These are phyloP conservation scores for Colletotrichum graminicola DNA, from an alignment of 2,329 filamentous ascomycete species.

Conservation along the genomic window DNA sequence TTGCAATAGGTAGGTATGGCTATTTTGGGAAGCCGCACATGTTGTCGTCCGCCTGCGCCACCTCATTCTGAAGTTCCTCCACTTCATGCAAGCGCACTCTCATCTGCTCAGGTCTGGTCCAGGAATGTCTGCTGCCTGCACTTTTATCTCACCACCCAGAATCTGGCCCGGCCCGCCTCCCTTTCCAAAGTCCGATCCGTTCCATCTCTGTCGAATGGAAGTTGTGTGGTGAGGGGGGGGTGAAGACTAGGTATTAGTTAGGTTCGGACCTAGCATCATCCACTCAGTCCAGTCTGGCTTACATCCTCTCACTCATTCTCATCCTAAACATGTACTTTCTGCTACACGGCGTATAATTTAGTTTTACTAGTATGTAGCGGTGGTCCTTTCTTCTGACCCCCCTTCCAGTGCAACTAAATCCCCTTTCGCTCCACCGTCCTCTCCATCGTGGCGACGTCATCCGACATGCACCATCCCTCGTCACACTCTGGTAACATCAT, in stretches of 20 bases:
- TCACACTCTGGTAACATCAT: slow-evolving; percentile 8
- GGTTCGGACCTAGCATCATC: not conserved
- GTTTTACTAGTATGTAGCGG: too few relatives aligned
- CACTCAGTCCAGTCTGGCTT: not conserved
- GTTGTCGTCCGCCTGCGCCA: not conserved
- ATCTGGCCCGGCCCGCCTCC: not conserved
- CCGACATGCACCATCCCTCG: slow-evolving; percentile 37
- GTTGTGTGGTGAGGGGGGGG: not conserved
- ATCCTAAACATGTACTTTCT: not conserved
- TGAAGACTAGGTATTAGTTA: not conserved
- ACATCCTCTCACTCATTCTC: not conserved
- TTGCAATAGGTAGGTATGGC: not conserved
- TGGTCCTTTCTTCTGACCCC: too few relatives aligned
- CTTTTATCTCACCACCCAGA: not conserved
- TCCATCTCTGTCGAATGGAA: too few relatives aligned
- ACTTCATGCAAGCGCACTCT: not conserved
- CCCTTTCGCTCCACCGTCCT: not conserved
- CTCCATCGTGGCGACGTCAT: slow-evolving; percentile 39
- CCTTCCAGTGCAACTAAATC: not conserved
- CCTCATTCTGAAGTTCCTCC: not conserved
- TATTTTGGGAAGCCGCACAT: not conserved
- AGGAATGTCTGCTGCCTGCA: not conserved
- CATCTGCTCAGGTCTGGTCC: not conserved
- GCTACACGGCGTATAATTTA: not conserved
- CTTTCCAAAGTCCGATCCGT: not conserved